These are phyloP conservation scores for Puccinellia tenuiflora DNA, from an alignment of 176 grass and related monocot genomes.

Conservation along the genomic window DNA sequence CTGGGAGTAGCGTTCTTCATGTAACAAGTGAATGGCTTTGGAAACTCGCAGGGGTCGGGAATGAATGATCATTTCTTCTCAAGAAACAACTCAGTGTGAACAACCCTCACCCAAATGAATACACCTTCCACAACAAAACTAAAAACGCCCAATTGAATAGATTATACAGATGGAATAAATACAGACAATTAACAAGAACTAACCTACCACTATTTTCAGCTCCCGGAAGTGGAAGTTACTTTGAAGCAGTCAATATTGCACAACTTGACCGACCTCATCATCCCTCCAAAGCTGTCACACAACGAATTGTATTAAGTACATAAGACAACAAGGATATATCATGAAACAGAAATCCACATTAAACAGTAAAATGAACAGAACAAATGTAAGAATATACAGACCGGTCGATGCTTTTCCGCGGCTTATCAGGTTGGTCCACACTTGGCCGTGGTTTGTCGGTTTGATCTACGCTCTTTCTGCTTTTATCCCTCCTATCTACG, in stretches of 20 bases:
- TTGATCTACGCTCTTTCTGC: slow-evolving; percentile 59
- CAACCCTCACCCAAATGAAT: slow-evolving; percentile 1
- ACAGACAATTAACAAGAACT: slow-evolving; percentile 36
- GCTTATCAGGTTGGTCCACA: slow-evolving; percentile 71
- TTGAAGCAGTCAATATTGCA: slow-evolving; percentile 99
- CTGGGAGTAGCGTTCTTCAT: background rate
- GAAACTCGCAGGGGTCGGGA: background rate
- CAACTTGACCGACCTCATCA: slow-evolving; percentile 81
- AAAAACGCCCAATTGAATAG: slow-evolving; percentile 42
- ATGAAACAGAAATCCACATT: slow-evolving; percentile 19
- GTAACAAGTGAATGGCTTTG: background rate
- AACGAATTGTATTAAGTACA: slow-evolving; percentile 16
- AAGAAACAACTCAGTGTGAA: background rate
- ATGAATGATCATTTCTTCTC: slow-evolving; percentile 30
- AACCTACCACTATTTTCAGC: slow-evolving; percentile 47
- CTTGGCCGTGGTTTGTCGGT: slow-evolving; percentile 59
- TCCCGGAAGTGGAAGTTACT: slow-evolving; percentile 60
- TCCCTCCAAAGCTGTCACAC: slow-evolving; percentile 77
- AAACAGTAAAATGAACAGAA: background rate
- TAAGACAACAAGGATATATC: slow-evolving; percentile 9
- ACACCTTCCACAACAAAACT: slow-evolving; percentile 26
- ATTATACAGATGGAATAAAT: slow-evolving; percentile 26
- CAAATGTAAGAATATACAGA: slow-evolving; percentile 30
- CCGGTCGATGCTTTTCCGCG: slow-evolving; percentile 96
- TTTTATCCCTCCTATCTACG: slow-evolving; percentile 68